Base-by-base conservation (phyloP, 116 monocot species). In the Phalaenopsis hybrid region DNA sequence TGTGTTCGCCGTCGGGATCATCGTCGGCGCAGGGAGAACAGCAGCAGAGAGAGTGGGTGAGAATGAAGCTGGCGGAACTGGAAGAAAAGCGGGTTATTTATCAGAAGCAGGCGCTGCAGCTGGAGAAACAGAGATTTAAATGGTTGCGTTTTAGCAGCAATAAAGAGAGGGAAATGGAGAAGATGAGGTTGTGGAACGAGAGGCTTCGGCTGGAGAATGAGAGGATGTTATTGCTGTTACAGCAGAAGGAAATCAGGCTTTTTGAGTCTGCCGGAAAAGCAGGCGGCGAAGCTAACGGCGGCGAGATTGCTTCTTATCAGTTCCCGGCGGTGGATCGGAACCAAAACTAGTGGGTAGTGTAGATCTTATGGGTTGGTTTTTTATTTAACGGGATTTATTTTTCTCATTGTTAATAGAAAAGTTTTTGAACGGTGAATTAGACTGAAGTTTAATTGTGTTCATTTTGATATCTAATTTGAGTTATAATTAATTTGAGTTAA, bases 121-220 rank as follows among this genome's bases (percentile, higher is more conserved):
- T 94, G 52, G 92, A 94, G 85, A 77, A 83, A 79, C 90, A 89
- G 85, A 79, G 86, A 16, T 89, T 96, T 86, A 96, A 89, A 78
- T 96, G 96, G 96, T 81, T 89, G 28, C 83, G 92, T 17, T 96
- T 85, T 86, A 86, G 96, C 78, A 78, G 86, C 80, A 88, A 87
- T 81, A 96, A 94, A 85, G 96, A 94, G 76, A 77, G 90, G 68
- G 92, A 93, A 84, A 89, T 94, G 87, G 90, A 94, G 88, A 59
- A 78, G 79, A 81, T 69, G 83, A 90, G 82, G 76, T 81, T 94
- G 16, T 51, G 83, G 9, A 93, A 96, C 83, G 90, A 94, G 46
- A 79, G 89, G 16, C 86, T 82, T 25, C 68, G 87, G 17, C 86
- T 96, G 1, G 88, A 96, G 74, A 92, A 88, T 49, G 90, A 93